phyloP scores from a whole-genome alignment of 345 rosid species.

The Gossypium arboreum region DNA sequence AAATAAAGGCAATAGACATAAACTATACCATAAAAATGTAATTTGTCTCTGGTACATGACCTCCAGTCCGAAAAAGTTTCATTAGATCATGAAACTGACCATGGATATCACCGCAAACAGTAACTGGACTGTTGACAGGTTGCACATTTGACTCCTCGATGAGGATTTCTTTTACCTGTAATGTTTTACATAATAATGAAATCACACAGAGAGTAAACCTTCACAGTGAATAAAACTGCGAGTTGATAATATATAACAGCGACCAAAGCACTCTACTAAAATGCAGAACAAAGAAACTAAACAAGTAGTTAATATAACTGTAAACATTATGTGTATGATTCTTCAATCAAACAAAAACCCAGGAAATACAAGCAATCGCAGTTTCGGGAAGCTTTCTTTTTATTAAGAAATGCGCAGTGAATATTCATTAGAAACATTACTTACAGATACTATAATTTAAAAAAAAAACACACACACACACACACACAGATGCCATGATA shows the following conservation, averaged over 20 bases:
- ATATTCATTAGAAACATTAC: not conserved
- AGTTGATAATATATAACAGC: not conserved
- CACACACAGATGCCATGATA: not conserved
- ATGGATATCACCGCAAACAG: conserved; percentile 98
- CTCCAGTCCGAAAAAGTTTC: conserved; percentile 99
- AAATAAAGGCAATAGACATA: not conserved
- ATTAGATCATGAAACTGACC: conserved; percentile 99
- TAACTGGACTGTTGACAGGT: conserved; percentile 99
- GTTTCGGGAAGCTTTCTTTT: not conserved
- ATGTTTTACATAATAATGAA: not conserved
- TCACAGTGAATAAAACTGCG: not conserved
- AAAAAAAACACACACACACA: no score
- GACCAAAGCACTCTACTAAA: not conserved
- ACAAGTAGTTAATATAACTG: not conserved
- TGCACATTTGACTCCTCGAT: conserved; percentile 99
- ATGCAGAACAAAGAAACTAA: not conserved
- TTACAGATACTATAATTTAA: not conserved
- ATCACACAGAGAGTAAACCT: not conserved
- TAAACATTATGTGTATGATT: not conserved
- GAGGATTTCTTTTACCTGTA: conserved; percentile 88
- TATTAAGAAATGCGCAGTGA: not conserved
- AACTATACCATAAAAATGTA: conserved; percentile 86
- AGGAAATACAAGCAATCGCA: not conserved
- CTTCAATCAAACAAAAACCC: not conserved
- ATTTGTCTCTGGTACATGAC: conserved; percentile 97